Evolutionary conservation across 225 moss, liverwort and hornwort species (phyloP), one percentile per base, ranked within the genome.

Genomic region (Bryoerythrophyllum caledonicum): DNA sequence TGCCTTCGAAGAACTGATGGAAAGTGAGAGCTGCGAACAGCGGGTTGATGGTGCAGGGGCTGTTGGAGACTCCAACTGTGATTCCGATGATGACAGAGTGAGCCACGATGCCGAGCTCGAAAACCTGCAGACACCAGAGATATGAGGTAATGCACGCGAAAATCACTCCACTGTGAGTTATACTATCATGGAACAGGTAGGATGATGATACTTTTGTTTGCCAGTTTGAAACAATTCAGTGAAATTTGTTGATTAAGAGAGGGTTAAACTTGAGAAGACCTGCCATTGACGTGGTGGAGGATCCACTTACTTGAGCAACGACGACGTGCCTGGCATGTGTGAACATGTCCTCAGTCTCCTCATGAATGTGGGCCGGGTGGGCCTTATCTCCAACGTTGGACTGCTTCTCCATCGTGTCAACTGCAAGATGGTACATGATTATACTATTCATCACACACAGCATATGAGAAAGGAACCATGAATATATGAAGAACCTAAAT

Each of bases 1-100:
- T 77, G 52, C 93, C 93, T 71, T 95, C 87, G 57, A 95, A 93
- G 75, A 91, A 90, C 46, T 91, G 95, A 83, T 93, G 95, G 80
- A 91, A 95, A 53, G 81, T 81, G 16, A 95, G 86, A 38, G 93
- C 95, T 14, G 83, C 87, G 34, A 93, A 85, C 7, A 95, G 79
- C 15, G 93, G 91, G 23, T 77, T 79, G 2, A 95, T 91, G 17
- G 84, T 87, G 82, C 93, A 90, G 24, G 95, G 91, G 52, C 88
- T 91, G 26, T 86, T 70, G 6, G 95, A 91, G 26, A 90, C 93
- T 53, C 93, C 95, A 6, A 90, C 17, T 2, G 93, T 77, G 27
- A 91, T 73, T 24, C 93, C 93, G 10, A 93, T 91, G 51, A 93
- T 86, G 3, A 95, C 75, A 12, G 93, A 95, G 65, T 93, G 90